Conservation (phyloP, 495 filamentous ascomycete species). For the Trichocladium uniseriatum region DNA sequence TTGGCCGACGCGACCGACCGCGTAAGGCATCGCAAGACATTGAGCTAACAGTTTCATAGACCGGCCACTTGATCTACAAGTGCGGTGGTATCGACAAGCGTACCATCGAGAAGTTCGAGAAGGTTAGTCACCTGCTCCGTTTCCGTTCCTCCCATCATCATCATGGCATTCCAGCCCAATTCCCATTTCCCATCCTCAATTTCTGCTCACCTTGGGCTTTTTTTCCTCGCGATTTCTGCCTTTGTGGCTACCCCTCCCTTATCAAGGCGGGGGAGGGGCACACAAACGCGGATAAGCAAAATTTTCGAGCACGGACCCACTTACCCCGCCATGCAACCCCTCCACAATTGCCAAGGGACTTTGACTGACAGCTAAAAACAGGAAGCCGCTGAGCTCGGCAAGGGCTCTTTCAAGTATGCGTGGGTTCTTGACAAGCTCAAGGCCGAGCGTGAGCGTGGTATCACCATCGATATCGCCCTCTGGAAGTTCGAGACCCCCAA, state of each 20-base stretch:
- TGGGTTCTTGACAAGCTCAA: constrained; percentile 99
- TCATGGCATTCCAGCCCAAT: constrained; percentile 5
- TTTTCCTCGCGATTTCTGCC: constrained; percentile 14
- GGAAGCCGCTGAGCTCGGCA: constrained; percentile 99
- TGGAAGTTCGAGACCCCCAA: constrained; percentile 99
- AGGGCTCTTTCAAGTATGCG: constrained; percentile 99
- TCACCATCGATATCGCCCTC: constrained; percentile 99
- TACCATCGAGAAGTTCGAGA: constrained; percentile 99
- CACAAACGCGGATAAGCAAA: constrained; percentile 18
- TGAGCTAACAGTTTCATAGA: constrained; percentile 16
- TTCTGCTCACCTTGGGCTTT: constrained; percentile 6
- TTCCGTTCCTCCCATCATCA: constrained; percentile 7
- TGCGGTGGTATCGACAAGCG: constrained; percentile 99
- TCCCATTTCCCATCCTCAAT: constrained; percentile 10
- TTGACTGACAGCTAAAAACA: constrained; percentile 34
- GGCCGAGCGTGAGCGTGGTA: constrained; percentile 99
- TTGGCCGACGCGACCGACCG: neutral
- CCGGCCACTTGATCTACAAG: constrained; percentile 98
- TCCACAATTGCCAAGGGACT: constrained; percentile 1
- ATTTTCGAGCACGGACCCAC: constrained; percentile 27
- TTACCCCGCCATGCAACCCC: constrained; percentile 7
- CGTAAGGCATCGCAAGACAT: neutral
- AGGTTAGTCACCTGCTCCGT: constrained; percentile 50
- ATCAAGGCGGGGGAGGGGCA: constrained; percentile 29
- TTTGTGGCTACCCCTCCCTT: constrained; percentile 22